Conservation (phyloP, 2,329 filamentous ascomycete species). For the Spiromastix sp. region DNA sequence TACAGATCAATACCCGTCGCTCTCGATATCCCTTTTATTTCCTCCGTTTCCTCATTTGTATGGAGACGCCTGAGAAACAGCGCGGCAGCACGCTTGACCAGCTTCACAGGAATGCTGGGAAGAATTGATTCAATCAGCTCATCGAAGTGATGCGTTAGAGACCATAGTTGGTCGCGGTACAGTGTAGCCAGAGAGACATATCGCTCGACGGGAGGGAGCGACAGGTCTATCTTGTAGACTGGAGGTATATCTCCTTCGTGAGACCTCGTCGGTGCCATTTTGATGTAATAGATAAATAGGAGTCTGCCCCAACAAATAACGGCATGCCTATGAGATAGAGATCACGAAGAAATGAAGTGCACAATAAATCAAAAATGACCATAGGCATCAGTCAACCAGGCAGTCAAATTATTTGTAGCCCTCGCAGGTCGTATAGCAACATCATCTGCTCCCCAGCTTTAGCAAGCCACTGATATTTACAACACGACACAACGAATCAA, state of each 20-base stretch:
- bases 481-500: too few relatives aligned
- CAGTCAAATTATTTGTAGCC: too few relatives aligned
- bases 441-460: too few relatives aligned
- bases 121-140: constrained; percentile 33
- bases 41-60: constrained; percentile 47
- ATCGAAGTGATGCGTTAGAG: constrained; percentile 42
- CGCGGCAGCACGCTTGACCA: constrained; percentile 30
- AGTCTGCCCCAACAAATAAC: too few relatives aligned
- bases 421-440: too few relatives aligned
- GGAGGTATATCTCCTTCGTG: constrained; percentile 19
- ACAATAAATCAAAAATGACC: too few relatives aligned
- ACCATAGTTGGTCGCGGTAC: constrained; percentile 34
- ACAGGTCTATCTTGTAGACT: constrained; percentile 43
- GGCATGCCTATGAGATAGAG: too few relatives aligned
- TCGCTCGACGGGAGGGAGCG: constrained; percentile 41
- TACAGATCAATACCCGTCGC: constrained; percentile 45
- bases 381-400: too few relatives aligned
- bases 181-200: constrained; percentile 40
- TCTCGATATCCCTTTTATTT: constrained; percentile 48
- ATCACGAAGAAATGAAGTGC: too few relatives aligned
- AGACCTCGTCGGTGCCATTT: too few relatives aligned
- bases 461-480: too few relatives aligned
- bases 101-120: constrained; percentile 16
- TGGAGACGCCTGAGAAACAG: constrained; percentile 42
- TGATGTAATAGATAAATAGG: too few relatives aligned